Conservation (phyloP, 2,329 filamentous ascomycete species). For the Gaeumannomyces sp. region DNA sequence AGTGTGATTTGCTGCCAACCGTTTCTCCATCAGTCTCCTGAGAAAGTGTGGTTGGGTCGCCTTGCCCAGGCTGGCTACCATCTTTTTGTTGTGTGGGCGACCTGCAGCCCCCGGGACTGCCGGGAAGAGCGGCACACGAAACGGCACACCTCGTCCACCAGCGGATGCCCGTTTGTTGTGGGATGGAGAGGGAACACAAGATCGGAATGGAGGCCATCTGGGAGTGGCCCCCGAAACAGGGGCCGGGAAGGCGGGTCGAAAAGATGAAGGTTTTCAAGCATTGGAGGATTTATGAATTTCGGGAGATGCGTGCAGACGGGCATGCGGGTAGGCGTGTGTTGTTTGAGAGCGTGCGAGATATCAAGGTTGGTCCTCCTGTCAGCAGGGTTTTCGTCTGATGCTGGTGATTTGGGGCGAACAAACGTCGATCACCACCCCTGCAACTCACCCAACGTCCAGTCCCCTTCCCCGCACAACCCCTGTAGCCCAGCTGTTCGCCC, state of each 20-base stretch:
- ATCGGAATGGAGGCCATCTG: neutral
- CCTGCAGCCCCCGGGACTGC: no score
- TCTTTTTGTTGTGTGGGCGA: no score
- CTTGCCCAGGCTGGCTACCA: neutral
- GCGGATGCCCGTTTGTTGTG: neutral
- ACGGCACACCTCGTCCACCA: neutral
- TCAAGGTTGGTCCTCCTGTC: neutral
- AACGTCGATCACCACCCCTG: neutral
- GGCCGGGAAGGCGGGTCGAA: neutral
- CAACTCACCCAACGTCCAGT: neutral
- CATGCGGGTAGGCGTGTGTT: neutral
- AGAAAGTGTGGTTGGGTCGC: no score
- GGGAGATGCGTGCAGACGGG: neutral
- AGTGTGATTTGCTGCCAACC: neutral
- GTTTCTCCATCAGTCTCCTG: neutral
- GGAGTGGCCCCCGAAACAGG: neutral
- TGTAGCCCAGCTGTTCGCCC: neutral
- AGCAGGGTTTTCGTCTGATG: neutral
- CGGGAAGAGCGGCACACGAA: neutral
- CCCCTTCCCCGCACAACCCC: neutral
- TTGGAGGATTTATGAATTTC: no score
- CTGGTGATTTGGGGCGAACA: neutral
- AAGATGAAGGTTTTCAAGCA: neutral
- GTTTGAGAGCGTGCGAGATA: neutral
- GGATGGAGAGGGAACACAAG: neutral